Base-by-base conservation (phyloP, 495 filamentous ascomycete genomes). In the Evansstolkia leycettana region DNA sequence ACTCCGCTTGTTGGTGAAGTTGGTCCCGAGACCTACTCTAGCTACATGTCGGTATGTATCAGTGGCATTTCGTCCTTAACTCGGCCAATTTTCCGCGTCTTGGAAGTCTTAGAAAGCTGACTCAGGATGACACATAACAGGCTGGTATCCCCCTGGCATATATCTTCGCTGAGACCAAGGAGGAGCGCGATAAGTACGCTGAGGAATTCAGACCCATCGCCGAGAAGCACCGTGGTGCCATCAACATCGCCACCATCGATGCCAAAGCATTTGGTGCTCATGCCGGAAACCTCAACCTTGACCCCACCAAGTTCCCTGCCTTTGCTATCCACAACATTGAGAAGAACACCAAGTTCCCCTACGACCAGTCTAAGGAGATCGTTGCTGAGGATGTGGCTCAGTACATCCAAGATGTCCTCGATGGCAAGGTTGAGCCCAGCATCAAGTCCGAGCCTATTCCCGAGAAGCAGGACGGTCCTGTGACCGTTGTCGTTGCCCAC, bases 201-300 rank as follows among this genome's bases (percentile, higher is more conserved):
- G 72, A 78, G 37, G 57, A 58, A 9, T 69, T 73, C 54, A 65
- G 65, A 38, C 65, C 67, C 24, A 54, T 73, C 17, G 72, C 72
- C 13, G 54, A 69, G 43, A 68, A 69, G 52, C 60, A 70, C 54
- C 84, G 81, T 56, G 88, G 89, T 45, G 73, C 71, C 40, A 73
- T 96, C 66, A 95, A 92, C 78, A 86, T 96, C 58, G 90, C 88
- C 41, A 96, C 90, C 46, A 95, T 99, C 50, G 90, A 99, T 54
- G 92, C 90, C 46, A 84, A 84, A 60, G 67, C 84, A 19, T 99
- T 88, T 52, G 92, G 92, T 55, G 85, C 89, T 40, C 90, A 99
- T 65, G 90, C 84, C 41, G 76, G 75, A 47, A 99, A 99, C 72
- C 74, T 99, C 31, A 99, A 99, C 75, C 83, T 99, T 23, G 85